Evolutionary conservation across 148 eudicot species (phyloP), one percentile per base, ranked within the genome.

Genomic region (Beta vulgaris): DNA sequence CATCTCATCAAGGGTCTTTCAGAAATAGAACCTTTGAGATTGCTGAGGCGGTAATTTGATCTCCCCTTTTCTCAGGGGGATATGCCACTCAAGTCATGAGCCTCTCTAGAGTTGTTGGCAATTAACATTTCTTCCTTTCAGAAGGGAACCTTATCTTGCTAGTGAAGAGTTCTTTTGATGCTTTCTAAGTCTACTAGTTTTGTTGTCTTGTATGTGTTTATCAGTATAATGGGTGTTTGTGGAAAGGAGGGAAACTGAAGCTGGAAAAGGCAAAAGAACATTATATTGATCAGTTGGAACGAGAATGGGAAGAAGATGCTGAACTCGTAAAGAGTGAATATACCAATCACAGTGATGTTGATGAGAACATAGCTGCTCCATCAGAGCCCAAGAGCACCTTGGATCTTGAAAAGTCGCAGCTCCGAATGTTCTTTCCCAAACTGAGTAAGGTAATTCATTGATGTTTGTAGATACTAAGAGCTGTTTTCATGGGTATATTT

Each of bases 211-310:
- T 65, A 34, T 73, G 16, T 68, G 71, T 59, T 74, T 31, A 82
- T 53, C 89, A 95, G 99, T 95, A 95, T 71, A 95, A 91, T 82
- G 99, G 99, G 62, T 95, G 99, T 73, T 78, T 83, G 85, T 95
- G 99, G 99, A 95, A 92, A 78, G 98, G 99, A 76, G 97, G 98
- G 55, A 95, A 81, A 80, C 79, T 95, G 76, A 89, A 83, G 81
- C 92, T 95, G 46, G 99, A 95, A 87, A 92, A 91, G 82, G 98
- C 98, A 46, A 95, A 83, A 78, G 92, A 92, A 73, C 92, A 92
- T 76, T 92, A 88, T 84, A 83, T 86, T 81, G 82, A 82, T 75
- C 87, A 88, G 43, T 62, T 95, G 85, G 80, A 81, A 77, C 82
- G 79, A 66, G 99, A 95, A 72, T 85, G 93, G 99, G 82, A 55